Base-by-base conservation (phyloP, 768 basidiomycete genomes). In the Suillus ampliporus region DNA sequence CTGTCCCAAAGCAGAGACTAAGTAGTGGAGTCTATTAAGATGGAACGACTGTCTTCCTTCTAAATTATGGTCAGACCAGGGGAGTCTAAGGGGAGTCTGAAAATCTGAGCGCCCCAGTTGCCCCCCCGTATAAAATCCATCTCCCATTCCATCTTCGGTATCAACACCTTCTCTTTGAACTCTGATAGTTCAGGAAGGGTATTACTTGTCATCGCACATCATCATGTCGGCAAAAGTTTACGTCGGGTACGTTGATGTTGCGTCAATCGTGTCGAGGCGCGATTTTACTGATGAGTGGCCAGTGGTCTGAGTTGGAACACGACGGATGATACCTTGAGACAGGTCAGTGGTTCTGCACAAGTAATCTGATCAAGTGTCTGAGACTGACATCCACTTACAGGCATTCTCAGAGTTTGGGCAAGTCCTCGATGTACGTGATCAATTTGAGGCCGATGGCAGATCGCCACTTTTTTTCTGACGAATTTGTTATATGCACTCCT, bases 401-500 rank as follows among this genome's bases (percentile, higher is more conserved):
- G 78, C 78, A 11, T 86, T 86, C 78, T 65, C 69, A 46, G 53
- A 72, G 23, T 82, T 67, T 70, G 84, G 84, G 65, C 60, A 75
- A 44, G 77, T 86, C 67, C 52, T 74, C 64, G 84, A 86, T 80
- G 84, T 86, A 74, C 73, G 84, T 79, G 64, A 67, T 73, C 68
- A 65, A 63, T 66, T 67, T 67, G 59, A 15, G 69, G 68, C 58
- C 66, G 73, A 74, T 72, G 72, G 73, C 51, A 74, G 74, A 67
- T 52, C 65, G 67, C 65, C 56, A 67, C 47, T 62, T 26, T 59
- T 65, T 65, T 7, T n/a, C 9, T 72, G 67, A 54, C 74, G 58
- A 75, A 72, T 60, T n/a, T 66, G 59, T 58, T 72, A 60, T 15
- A 60, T 66, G 13, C 68, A 75, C 73, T 70, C 64, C 61, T 60